Percentiles rank a stretch among this genome's conserved stretches.
These are phyloP conservation scores for Spathaspora sp. DNA, from an alignment of 805 yeast species.

Conservation along the genomic window DNA sequence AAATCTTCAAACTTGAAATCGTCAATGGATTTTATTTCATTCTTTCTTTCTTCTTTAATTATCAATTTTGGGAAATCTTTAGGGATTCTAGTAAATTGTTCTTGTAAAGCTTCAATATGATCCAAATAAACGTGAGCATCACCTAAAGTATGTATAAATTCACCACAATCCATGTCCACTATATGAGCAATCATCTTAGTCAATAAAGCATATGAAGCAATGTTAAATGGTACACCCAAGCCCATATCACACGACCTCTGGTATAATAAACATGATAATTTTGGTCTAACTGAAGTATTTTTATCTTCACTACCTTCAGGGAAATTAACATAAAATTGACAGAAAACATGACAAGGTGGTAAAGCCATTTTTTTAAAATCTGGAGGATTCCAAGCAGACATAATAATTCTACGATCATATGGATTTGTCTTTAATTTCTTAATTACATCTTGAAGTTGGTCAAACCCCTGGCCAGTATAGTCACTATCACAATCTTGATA, in stretches of 20 bases:
- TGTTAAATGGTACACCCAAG: conserved; percentile 97
- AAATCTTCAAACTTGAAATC: conserved; percentile 89
- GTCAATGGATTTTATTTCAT: conserved; percentile 62
- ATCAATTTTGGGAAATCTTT: conserved; percentile 73
- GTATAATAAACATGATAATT: conserved; percentile 81
- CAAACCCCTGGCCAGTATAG: conserved; percentile 84
- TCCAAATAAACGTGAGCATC: conserved; percentile 94
- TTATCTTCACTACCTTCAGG: conserved; percentile 39
- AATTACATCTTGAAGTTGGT: conserved; percentile 80
- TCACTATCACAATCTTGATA: conserved; percentile 84
- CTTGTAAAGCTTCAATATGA: conserved; percentile 86
- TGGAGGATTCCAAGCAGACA: conserved; percentile 99
- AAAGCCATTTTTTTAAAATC: conserved; percentile 92
- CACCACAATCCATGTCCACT: conserved; percentile 94
- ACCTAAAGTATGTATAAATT: conserved; percentile 91
- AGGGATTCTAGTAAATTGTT: conserved; percentile 75
- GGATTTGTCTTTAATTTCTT: conserved; percentile 82
- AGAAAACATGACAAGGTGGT: conserved; percentile 97
- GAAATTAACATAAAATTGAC: conserved; percentile 90
- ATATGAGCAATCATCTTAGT: conserved; percentile 95
- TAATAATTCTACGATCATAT: conserved; percentile 87
- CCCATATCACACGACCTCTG: conserved; percentile 99
- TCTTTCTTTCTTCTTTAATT: conserved; percentile 53
- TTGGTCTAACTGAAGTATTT: conserved; percentile 45
- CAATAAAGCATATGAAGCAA: conserved; percentile 91